Base-by-base conservation (phyloP, 108 stramenopile genomes). In the Chaetoceros tenuissimus region DNA sequence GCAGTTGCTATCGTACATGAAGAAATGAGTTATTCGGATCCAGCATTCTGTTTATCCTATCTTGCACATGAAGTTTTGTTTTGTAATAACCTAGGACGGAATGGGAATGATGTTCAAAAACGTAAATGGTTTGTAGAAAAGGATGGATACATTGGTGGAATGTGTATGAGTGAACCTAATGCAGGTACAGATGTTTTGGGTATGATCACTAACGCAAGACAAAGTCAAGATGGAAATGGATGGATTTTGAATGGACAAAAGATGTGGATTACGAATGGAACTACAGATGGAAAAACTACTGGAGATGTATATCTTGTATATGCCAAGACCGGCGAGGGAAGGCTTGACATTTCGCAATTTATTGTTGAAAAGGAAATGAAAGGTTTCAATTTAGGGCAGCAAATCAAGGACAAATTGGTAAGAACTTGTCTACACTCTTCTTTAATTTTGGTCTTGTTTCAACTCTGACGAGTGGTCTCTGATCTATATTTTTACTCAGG, bases 181-280 rank as follows among this genome's bases (percentile, higher is more conserved):
- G 89, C 94, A 28, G 98, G 98, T 21, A 99, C 98, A 0, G 98
- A 99, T 64, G 98, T 99, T 0, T 60, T 99, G 29, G 97, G 97
- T 10, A 96, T 99, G 94, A 64, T 59, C 40, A 93, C 98, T 0
- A 88, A 77, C 43, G 98, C 98, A 0, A 66, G 53, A 0, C 57
- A 63, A 28, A 71, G 24, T 0, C 43, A 63, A 28, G 65, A 80
- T 48, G 69, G 74, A 2, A 76, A 75, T 50, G 57, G 31, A 28
- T 99, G 74, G 63, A 54, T 86, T 13, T 60, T 99, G 61, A 97
- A 94, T 64, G 98, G 98, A 3, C 69, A 84, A 20, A 99, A 99
- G 75, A 96, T 99, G 96, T 99, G 98, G 98, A 99, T 99, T 62
- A 99, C 98, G 20, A 99, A 99, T 72, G 98, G 98, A 8, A 95